Base-by-base conservation (phyloP, 2,329 filamentous ascomycete species). In the Fusarium subglutinans region DNA sequence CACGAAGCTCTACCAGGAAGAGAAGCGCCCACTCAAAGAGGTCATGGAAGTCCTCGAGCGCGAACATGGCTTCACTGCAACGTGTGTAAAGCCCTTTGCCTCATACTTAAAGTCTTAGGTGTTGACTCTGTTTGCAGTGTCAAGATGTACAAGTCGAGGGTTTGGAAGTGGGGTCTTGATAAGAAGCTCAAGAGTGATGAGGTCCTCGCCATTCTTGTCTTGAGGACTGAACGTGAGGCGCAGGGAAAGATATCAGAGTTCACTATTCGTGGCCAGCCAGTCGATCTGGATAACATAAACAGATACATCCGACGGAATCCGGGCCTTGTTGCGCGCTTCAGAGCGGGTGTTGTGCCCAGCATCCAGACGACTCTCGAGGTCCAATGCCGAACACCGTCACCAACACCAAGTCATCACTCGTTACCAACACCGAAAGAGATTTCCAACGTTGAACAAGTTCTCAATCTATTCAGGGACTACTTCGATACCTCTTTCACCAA, bases 101-200 rank as follows among this genome's bases (percentile, higher is more conserved):
- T 50, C 17, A 35, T 35, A 35, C 33, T 53, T 18, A 18, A 24
- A 28, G 43, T 43, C 28, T 20, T 6, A 6, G n/a, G 20, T 14
- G 22, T 44, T 69, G 33, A 47, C 45, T 24, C 17, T n/a, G 18
- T 59, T 30, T 26, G 22, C 64, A 84, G 82, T 26, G 81, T 82
- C 61, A 84, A 83, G 73, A 84, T 84, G 82, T 84, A 83, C 76
- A 84, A 84, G 78, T 84, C 83, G 50, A 80, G 83, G 50, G 83
- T 84, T 54, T 82, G 80, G 78, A 81, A 82, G 71, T 84, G 83
- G 83, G 81, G 82, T 10, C 79, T 84, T 47, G 82, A 83, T 58
- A 84, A 84, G 73, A 84, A 84, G 71, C 77, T 84, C 57, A 83
- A 84, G 70, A 81, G 83, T 48, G 81, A 82, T 37, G 83, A 84